Conservation (phyloP, 257 asterid species). For the Ligustrum vulgare region DNA sequence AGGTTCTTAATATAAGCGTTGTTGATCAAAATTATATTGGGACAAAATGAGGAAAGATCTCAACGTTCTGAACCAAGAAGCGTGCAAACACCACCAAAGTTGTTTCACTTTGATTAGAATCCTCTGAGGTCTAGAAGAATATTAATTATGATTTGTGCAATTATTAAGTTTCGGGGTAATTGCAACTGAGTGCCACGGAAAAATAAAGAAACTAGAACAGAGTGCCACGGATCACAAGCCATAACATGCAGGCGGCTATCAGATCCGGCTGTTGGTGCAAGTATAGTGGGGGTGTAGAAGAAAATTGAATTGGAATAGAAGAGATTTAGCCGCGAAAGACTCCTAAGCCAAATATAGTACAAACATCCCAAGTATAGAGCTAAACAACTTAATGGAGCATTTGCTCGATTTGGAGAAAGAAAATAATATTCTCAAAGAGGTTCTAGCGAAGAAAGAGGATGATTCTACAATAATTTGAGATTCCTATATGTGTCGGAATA, state of each 20-base stretch:
- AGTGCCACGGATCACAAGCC: too few species aligned
- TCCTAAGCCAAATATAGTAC: slow-evolving; percentile 16
- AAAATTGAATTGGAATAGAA: slow-evolving; percentile 24
- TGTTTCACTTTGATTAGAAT: neutral
- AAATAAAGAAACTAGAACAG: too few species aligned
- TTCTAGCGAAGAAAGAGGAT: slow-evolving; percentile 51
- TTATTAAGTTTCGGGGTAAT: too few species aligned
- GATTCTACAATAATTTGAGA: slow-evolving; percentile 35
- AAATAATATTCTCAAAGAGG: slow-evolving; percentile 51
- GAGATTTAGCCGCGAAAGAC: slow-evolving; percentile 33
- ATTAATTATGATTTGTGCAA: neutral
- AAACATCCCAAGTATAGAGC: slow-evolving; percentile 39
- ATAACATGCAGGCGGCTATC: too few species aligned
- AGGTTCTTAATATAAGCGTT: too few species aligned
- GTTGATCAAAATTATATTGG: neutral
- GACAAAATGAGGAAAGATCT: neutral
- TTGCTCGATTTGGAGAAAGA: slow-evolving; percentile 64
- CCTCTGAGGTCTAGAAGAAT: neutral
- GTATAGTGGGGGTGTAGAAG: slow-evolving; percentile 27
- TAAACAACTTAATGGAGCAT: slow-evolving; percentile 49
- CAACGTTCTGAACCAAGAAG: neutral
- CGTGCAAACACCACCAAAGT: neutral
- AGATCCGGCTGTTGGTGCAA: too few species aligned
- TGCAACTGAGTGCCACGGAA: too few species aligned
- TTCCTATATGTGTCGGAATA: slow-evolving; percentile 19